Evolutionary conservation across 1,139 yeast species (phyloP).

Genomic region (Arxiozyma slooffiae): DNA sequence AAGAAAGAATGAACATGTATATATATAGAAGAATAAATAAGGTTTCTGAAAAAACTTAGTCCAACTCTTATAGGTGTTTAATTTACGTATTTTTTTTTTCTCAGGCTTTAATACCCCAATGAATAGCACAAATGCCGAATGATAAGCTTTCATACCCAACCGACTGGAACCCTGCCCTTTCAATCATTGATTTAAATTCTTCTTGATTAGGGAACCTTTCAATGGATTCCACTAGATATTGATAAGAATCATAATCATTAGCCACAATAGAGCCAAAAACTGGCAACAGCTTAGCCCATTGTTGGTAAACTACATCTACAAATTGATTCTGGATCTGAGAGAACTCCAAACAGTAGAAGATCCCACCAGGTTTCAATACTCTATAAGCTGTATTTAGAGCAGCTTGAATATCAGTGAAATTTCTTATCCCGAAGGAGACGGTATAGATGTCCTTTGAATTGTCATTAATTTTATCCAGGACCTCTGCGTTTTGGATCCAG

Average conservation of each 20-base stretch:
- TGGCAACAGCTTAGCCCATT: constrained; percentile 83
- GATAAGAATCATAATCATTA: constrained; percentile 90
- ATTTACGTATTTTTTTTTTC: not conserved
- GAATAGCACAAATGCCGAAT: constrained; percentile 95
- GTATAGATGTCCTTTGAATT: constrained; percentile 92
- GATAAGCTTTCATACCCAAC: constrained; percentile 89
- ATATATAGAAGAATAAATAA: constrained; percentile 1
- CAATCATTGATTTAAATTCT: constrained; percentile 81
- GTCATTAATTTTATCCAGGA: constrained; percentile 70
- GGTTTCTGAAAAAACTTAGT: no score
- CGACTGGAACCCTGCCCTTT: constrained; percentile 90
- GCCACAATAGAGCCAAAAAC: constrained; percentile 93
- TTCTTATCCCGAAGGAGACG: constrained; percentile 93
- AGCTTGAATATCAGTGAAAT: constrained; percentile 87
- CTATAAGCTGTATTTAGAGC: constrained; percentile 91
- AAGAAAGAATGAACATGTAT: not conserved
- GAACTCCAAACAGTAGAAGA: constrained; percentile 91
- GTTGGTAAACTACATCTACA: constrained; percentile 67
- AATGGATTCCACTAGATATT: constrained; percentile 89
- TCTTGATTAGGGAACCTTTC: constrained; percentile 88
- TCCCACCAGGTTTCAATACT: constrained; percentile 96
- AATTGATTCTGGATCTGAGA: constrained; percentile 79
- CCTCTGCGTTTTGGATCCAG: constrained; percentile 88
- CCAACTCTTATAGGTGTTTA: no score
- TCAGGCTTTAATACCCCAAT: constrained; percentile 79